Evolutionary conservation across 2,329 filamentous ascomycete species (phyloP), one percentile per base, ranked within the genome.

Genomic region (Aspergillus intermedius): DNA sequence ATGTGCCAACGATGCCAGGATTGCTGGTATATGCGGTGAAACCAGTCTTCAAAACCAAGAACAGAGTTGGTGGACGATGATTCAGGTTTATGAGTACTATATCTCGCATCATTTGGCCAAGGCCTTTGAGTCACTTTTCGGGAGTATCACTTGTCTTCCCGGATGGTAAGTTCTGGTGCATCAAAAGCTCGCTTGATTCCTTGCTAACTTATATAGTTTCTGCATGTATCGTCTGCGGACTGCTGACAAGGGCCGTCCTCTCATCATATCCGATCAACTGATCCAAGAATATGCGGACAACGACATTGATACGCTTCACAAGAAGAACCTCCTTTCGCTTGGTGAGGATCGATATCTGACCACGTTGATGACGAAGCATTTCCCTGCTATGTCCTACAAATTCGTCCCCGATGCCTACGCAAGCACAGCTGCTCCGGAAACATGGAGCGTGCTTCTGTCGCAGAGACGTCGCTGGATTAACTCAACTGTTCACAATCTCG

Each of bases 401-500:
- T 98, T 97, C 68, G 80, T 96, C 46, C 82, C 91, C 0, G 89
- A 95, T 70, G 93, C 93, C 6, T 93, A 90, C 68, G 94, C 91
- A 58, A 85, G 88, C 62, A 98, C 93, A 1, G 91, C 91, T 40
- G 93, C 93, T 1, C 93, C 93, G 2, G 90, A 97, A 62, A 88
- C 86, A 21, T 98, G 91, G 88, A 87, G 84, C 63, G 89, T 98
- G 60, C 74, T 98, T 59, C 77, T 98, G 28, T 98, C 93, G n/a
- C 93, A 98, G 68, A 85, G 93, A 78, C 90, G 93, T 76, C 87
- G 93, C 67, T 98, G 93, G 93, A 98, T 98, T 70, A 98, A 98
- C 74, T 97, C 93, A 1, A 98, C 93, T 8, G 86, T 98, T 53
- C 93, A 98, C 77, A 98, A 98, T 67, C 71, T 98, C 64, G 87